Evolutionary conservation across 768 basidiomycete genomes (phyloP).

Genomic region (Trichaptum fuscoviolaceum): DNA sequence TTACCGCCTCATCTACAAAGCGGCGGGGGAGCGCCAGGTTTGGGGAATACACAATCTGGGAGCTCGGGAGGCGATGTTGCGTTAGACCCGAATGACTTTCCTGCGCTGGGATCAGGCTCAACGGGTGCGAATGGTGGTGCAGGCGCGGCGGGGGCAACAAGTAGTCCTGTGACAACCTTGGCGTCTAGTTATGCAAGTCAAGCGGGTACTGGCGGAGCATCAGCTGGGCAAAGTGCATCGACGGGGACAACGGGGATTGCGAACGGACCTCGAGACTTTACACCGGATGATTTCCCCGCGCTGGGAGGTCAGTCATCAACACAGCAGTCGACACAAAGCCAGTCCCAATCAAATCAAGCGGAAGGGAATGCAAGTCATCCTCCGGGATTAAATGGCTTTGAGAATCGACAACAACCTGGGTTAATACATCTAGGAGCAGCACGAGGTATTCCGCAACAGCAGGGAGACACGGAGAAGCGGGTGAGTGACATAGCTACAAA

Average conservation of each 20-base stretch:
- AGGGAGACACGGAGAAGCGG: conserved; percentile 68
- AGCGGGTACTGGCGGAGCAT: conserved; percentile 38
- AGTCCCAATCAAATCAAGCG: conserved; percentile 26
- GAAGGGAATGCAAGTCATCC: conserved; percentile 43
- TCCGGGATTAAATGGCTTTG: conserved; percentile 73
- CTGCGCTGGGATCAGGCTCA: conserved; percentile 70
- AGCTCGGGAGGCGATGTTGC: conserved; percentile 71
- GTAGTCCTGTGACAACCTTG: conserved; percentile 25
- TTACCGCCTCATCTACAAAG: conserved; percentile 47
- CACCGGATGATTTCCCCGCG: conserved; percentile 88
- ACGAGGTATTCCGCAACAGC: conserved; percentile 21
- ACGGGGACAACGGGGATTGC: conserved; percentile 25
- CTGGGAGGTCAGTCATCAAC: conserved; percentile 59
- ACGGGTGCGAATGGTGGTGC: conserved; percentile 27
- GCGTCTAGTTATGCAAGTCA: conserved; percentile 79
- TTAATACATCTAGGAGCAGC: conserved; percentile 48
- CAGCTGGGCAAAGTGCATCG: conserved; percentile 26
- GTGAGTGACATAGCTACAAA: conserved; percentile 35
- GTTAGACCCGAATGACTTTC: conserved; percentile 83
- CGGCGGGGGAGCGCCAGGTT: conserved; percentile 33
- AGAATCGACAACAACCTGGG: conserved; percentile 46
- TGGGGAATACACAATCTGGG: conserved; percentile 49
- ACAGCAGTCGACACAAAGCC: conserved; percentile 28
- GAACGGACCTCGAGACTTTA: conserved; percentile 59
- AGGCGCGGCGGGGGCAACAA: conserved; percentile 23